phyloP scores from a whole-genome alignment of 345 rosid species.

The Arabidopsis arenosa region DNA sequence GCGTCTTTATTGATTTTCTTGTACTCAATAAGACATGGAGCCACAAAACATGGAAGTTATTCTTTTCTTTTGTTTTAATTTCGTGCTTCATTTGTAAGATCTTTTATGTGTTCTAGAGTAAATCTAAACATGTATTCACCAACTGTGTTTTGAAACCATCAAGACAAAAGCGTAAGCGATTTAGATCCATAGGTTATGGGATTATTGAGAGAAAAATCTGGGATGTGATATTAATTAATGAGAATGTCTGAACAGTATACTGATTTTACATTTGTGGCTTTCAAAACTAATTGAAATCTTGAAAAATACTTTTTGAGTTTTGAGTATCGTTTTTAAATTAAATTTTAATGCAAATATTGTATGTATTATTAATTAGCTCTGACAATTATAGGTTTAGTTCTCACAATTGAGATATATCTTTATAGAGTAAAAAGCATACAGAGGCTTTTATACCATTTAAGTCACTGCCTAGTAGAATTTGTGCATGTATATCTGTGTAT shows the following conservation, averaged over 20 bases:
- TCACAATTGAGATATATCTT: slow-evolving; percentile 24
- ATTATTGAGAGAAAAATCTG: slow-evolving; percentile 14
- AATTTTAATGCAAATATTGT: not conserved
- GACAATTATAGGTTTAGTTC: slow-evolving; percentile 35
- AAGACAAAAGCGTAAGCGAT: slow-evolving; percentile 6
- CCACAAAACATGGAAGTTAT: slow-evolving; percentile 47
- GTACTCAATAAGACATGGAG: slow-evolving; percentile 38
- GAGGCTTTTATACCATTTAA: slow-evolving; percentile 37
- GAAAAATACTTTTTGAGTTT: not conserved
- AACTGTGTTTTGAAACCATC: slow-evolving; percentile 6
- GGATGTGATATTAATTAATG: slow-evolving; percentile 19
- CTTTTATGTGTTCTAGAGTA: not conserved
- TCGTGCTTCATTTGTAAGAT: slow-evolving; percentile 1
- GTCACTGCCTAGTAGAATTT: slow-evolving; percentile 18
- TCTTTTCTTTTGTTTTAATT: slow-evolving; percentile 27
- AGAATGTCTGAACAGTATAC: slow-evolving; percentile 30
- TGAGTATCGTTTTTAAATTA: not conserved
- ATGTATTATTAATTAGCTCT: slow-evolving; percentile 17
- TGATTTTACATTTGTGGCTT: slow-evolving; percentile 25
- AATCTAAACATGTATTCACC: slow-evolving; percentile 7
- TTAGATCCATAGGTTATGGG: slow-evolving; percentile 15
- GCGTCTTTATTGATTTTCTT: slow-evolving; percentile 39
- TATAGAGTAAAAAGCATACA: slow-evolving; percentile 30
- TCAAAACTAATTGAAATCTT: slow-evolving; percentile 16
- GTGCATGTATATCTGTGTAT: not conserved